phyloP scores from a whole-genome alignment of 176 grass and related monocot genomes.

The Paspalum notatum region DNA sequence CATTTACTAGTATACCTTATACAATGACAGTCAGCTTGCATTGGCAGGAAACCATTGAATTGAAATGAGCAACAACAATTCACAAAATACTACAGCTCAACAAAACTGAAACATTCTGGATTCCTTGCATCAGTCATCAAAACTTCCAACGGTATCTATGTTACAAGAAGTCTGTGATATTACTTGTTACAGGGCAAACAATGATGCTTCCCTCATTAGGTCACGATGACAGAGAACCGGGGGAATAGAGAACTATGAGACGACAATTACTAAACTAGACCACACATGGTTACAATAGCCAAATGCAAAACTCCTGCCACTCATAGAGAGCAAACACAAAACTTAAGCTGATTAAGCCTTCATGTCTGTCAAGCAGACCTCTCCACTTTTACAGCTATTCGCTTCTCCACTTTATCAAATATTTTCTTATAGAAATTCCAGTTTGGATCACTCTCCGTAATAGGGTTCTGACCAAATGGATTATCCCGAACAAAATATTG shows the following conservation, averaged over 20 bases:
- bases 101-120: not conserved
- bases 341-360: slow-evolving; percentile 4
- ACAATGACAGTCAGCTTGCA: slow-evolving; percentile 4
- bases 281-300: slow-evolving; percentile 14
- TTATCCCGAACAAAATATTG: slow-evolving; percentile 68
- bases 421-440: slow-evolving; percentile 85
- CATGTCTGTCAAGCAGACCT: slow-evolving; percentile 13
- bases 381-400: not conserved
- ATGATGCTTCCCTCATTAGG: slow-evolving; percentile 10
- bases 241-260: slow-evolving; percentile 14
- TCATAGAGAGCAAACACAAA: not conserved
- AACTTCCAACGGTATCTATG: not conserved
- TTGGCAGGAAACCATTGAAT: slow-evolving; percentile 10
- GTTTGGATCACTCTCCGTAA: slow-evolving; percentile 56
- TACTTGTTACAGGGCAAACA: slow-evolving; percentile 36
- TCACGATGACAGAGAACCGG: not conserved
- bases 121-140: slow-evolving; percentile 25
- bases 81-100: not conserved
- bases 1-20: slow-evolving; percentile 25
- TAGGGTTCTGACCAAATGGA: slow-evolving; percentile 77
- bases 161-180: slow-evolving; percentile 9
- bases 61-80: not conserved
- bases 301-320: slow-evolving; percentile 5
- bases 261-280: slow-evolving; percentile 13
- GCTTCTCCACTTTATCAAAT: slow-evolving; percentile 42